Base-by-base conservation (phyloP, 2,329 filamentous ascomycete genomes). In the Colletotrichum spinosum region DNA sequence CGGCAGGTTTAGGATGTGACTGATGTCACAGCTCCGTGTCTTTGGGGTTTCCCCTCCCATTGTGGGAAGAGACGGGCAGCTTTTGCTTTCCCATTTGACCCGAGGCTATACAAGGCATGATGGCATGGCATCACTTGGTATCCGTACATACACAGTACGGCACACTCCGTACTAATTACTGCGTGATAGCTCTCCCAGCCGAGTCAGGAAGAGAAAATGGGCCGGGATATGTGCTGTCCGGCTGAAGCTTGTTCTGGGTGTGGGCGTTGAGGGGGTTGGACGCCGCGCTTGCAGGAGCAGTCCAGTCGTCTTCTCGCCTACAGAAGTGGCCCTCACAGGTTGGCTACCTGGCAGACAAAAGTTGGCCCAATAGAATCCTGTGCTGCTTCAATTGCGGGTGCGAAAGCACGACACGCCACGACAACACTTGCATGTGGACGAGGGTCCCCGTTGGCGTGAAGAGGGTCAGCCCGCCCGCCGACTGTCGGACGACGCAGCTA, bases 401-500 rank as follows among this genome's bases (percentile, higher is more conserved):
- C 9, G 15, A 59, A 25, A n/a, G 41, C 45, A 49, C 39, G 35
- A 49, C 38, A 49, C 52, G 37, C 17, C 41, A 45, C 13, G n/a
- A 50, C 45, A 45, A 48, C 51, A 55, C 52, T 62, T 65, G 58
- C 62, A 65, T 65, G 62, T 65, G 62, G 55, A 51, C 25, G 48
- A 15, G 35, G 57, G 60, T 46, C 11, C 11, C 38, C 13, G 38
- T 41, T 8, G 44, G 49, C 51, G 44, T 46, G 37, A 35, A 45
- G 15, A 48, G 46, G 46, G 25, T 41, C 17, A 55, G 9, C 45
- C 49, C 8, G 49, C 25, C 48, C 39, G 44, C 51, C 56, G 61
- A 56, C 51, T 15, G 62, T 65, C 46, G 46, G 62, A 65, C 51
- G 62, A 62, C 52, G 62, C 51, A 61, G 41, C 58, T 61, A 65